Base-by-base conservation (phyloP, 2,329 filamentous ascomycete genomes). In the Clonostachys rhizophaga region DNA sequence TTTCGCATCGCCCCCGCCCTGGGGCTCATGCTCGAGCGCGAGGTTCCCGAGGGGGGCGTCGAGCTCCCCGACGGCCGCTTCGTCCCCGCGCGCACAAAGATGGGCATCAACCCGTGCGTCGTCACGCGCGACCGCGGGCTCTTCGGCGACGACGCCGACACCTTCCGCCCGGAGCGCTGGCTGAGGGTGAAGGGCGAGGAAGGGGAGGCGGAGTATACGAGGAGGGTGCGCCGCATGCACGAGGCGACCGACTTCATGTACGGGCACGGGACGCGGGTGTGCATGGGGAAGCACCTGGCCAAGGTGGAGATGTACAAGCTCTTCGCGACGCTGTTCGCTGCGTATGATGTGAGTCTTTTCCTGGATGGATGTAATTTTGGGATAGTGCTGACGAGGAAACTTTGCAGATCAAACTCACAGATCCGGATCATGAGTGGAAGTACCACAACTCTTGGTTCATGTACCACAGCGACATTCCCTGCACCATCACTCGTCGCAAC, bases 121-220 rank as follows among this genome's bases (percentile, higher is more conserved):
- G 54, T 67, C 1, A 61, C 64, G 0, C 56, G 61, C 7, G 70
- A 78, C 54, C 58, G 57, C 41, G 49, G 43, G 0, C 53, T 72
- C 4, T 79, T 72, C 53, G 76, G 74, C 0, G 52, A 60, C 0
- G 71, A 79, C 48, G 65, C 68, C 0, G 64, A 76, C 17, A 49
- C 52, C 0, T 79, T 71, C 51, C 60, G 62, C 2, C 74, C 75
- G 0, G 74, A 75, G 43, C 62, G 76, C 5, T 80, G 75, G 74
- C 55, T 79, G 8, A 58, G 55, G 34, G 48, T 54, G 4, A 54
- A 59, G 6, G 50, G 46, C 3, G 70, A 73, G 52, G 61, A 20
- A 20, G 6, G 49, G 33, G 48, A 47, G 33, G 61, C 59, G 7
- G 55, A 50, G 13, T 71, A 64, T 40, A 49, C 63, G 37, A 48